Evolutionary conservation across 2,329 filamentous ascomycete genomes (phyloP), one percentile per base, ranked within the genome.

Genomic region (Akanthomyces dipterigenus): DNA sequence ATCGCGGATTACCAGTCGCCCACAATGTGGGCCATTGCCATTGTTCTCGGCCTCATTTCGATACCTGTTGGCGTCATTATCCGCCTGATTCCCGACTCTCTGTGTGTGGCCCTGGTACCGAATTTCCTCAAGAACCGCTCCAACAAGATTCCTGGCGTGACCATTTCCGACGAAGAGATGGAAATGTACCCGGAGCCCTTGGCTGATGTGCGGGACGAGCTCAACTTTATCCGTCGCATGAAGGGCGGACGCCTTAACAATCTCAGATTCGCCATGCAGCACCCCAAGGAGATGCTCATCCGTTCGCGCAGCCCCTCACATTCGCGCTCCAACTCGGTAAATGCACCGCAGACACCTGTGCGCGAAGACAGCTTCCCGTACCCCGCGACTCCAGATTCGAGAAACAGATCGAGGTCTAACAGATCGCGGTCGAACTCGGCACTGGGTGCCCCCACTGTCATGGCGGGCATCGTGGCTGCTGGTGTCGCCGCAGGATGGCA

Each of bases 21-120:
- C n/a, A 77, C 81, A 14, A 88, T 96, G 72, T 98, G 93, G 95
- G 93, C 80, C 8, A 89, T 95, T 67, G 96, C 92, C 8, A 82
- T 99, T 61, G 80, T 95, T 28, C 83, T 96, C 42, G 92, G 93
- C 36, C 79, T 89, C 65, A 75, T 96, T n/a, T 96, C 93, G 20
- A 85, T 98, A 34, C 91, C 92, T 0, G 81, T 96, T 60, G 95
- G 91, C 62, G 80, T 93, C 26, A 77, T 90, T 36, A 88, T 98
- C 63, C 90, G 95, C 53, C 80, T 91, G 28, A 82, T 98, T 56
- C 95, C 95, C 0, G 93, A 98, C 71, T 80, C 82, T 51, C 75
- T 88, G 18, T 70, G 89, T 49, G 73, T 80, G 54, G 77, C 76
- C 48, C 71, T 83, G 62, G 74, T 89, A 45, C 78, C 82, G 2